phyloP scores from a whole-genome alignment of 768 basidiomycete species.

The Tricholoma saponaceum region DNA sequence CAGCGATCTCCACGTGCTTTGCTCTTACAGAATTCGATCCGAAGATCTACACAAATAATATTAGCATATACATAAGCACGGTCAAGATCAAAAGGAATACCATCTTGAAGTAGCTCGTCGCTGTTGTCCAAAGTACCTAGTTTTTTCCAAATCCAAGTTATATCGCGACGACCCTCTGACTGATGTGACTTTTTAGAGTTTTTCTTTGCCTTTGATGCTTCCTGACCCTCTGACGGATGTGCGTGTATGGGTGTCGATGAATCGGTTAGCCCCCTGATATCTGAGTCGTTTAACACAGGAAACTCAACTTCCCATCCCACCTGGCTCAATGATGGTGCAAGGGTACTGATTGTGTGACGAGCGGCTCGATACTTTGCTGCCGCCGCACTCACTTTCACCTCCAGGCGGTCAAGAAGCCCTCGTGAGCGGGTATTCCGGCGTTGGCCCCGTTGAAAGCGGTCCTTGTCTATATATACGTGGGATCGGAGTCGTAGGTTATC shows the following conservation, averaged over 20 bases:
- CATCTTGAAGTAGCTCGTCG: slow-evolving; percentile 9
- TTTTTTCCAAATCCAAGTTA: slow-evolving; percentile 18
- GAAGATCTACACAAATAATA: slow-evolving; percentile 4
- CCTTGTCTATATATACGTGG: slow-evolving; percentile 10
- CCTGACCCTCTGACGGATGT: slow-evolving; percentile 1
- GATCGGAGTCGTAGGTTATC: slow-evolving; percentile 7
- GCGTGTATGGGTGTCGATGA: neutral
- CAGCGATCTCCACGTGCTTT: slow-evolving; percentile 6
- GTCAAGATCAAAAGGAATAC: slow-evolving; percentile 1
- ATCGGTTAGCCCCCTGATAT: slow-evolving; percentile 9
- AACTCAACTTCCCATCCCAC: slow-evolving; percentile 5
- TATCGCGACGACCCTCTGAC: slow-evolving; percentile 3
- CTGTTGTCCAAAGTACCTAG: slow-evolving; percentile 4
- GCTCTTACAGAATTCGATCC: slow-evolving; percentile 11
- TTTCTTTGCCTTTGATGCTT: neutral
- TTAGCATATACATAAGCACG: neutral
- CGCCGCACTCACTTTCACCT: slow-evolving; percentile 5
- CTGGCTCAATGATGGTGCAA: slow-evolving; percentile 1
- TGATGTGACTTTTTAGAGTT: neutral
- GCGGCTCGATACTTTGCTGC: slow-evolving; percentile 8
- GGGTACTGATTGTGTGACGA: neutral
- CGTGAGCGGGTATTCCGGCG: slow-evolving; percentile 9
- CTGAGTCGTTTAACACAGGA: slow-evolving; percentile 2
- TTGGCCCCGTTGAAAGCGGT: slow-evolving; percentile 10
- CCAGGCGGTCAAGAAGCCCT: slow-evolving; percentile 1